Evolutionary conservation across 1,284 basidiomycete genomes (phyloP), one percentile per base, ranked within the genome.

Genomic region (Pseudozyma sp.): DNA sequence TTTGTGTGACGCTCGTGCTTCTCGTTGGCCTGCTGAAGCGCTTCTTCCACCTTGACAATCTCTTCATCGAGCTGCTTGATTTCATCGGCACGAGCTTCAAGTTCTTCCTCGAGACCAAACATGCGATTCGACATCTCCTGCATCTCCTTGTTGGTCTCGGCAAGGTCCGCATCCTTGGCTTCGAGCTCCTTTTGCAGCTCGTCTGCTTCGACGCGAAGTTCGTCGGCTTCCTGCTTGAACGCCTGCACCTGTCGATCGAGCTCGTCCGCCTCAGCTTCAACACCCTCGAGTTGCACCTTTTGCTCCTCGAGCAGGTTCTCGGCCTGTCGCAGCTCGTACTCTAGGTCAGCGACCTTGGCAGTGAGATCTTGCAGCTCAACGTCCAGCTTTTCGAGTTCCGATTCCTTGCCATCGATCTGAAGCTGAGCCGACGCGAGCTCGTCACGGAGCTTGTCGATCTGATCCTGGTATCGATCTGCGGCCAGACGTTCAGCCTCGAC

Each of bases 31-130:
- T 89, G 63, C 86, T 90, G 87, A 18, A 92, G 84, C 80, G 91
- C 89, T 1, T 86, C 86, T 25, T 92, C 90, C 35, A 94, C 88
- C 59, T 91, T 91, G 76, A 93, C 92, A 21, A 84, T 83, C 63
- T 88, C 87, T 10, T 86, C 83, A 57, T 87, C 85, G 4, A 87
- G 80, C 42, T 84, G 80, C 42, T 85, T 85, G 61, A 92, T 88
- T 79, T 93, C 79, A 47, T 72, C 75, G n/a, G 60, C 70, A 12
- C 75, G 57, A 48, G 65, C 63, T 54, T 78, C 75, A 40, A 70
- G 59, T 54, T 75, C 69, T 44, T 80, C 68, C 38, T 82, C 80
- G 13, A 75, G 62, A 4, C 61, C 67, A 34, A 68, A 72, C 64
- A 71, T 65, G 55, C 69, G 62, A 43, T 76, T 72, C 36, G 73